These are phyloP conservation scores for Melaleuca quinquenervia DNA, from an alignment of 345 rosid species.

Conservation along the genomic window DNA sequence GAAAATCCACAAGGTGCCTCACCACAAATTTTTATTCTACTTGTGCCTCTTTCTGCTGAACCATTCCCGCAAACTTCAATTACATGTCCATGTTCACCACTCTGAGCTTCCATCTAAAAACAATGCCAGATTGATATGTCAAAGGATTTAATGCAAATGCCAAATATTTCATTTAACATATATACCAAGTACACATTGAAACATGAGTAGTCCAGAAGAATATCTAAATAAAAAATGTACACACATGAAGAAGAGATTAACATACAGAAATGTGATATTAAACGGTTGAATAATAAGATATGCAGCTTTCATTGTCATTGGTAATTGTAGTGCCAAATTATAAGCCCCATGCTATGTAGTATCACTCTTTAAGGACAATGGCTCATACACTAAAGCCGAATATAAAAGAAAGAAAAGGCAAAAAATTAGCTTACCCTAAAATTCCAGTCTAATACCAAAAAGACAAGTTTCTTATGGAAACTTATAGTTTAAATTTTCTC, in stretches of 20 bases:
- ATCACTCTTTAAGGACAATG: background rate
- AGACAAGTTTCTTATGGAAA: background rate
- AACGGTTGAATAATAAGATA: background rate
- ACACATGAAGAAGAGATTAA: background rate
- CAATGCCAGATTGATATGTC: background rate
- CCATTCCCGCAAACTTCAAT: constrained; percentile 40
- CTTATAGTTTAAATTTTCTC: background rate
- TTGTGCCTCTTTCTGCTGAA: constrained; percentile 7
- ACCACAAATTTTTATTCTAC: constrained; percentile 30
- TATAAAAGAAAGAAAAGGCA: background rate
- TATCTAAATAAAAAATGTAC: background rate
- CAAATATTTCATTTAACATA: background rate
- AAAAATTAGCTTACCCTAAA: background rate
- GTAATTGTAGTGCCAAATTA: background rate
- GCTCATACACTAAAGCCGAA: background rate
- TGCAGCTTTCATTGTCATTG: background rate
- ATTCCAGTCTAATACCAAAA: background rate
- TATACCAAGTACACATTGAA: background rate
- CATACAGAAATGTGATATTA: background rate
- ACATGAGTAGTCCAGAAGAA: background rate
- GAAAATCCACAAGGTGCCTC: constrained; percentile 51
- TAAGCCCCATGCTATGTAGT: background rate
- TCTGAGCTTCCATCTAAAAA: constrained; percentile 32
- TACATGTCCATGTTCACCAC: constrained; percentile 20
- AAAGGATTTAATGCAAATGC: background rate